Evolutionary conservation across 306 rosid species (phyloP), one percentile per base, ranked within the genome.

Genomic region (Acacia melanoxylon): DNA sequence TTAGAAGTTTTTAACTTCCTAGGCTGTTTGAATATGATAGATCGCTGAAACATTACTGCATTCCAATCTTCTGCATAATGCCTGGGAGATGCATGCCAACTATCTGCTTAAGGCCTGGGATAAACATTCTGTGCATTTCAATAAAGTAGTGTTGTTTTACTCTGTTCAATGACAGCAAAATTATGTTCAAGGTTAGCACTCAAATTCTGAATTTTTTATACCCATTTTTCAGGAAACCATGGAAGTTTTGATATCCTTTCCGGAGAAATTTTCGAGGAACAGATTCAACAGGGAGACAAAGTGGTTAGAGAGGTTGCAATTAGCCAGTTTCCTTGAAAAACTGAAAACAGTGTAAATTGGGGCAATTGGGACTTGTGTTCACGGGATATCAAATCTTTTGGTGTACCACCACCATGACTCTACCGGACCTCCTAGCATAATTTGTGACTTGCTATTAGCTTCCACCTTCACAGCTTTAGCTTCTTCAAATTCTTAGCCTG

Each of bases 401-500:
- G 56, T 49, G n/a, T 3, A 15, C 56, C n/a, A 0, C n/a, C 56
- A 16, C n/a, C 56, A 15, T 49, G 56, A 49, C n/a, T 16, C n/a
- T 3, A 16, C 7, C 8, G 0, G 51, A 49, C 56, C 56, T 49
- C 8, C 56, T 49, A 15, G 56, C n/a, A 49, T 49, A 15, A 49
- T 49, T 49, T 49, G 19, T 49, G 56, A 49, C n/a, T 49, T 1
- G 96, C 92, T 6, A 95, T 81, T 83, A 67, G 8, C 77, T 85
- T 92, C 19, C 98, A 92, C 90, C 99, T 91, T 29, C 79, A 87
- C 74, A 95, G 49, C 96, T 93, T 86, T 69, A 95, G 75, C 81
- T 65, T 93, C 91, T 86, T 85, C 78, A 95, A 69, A 68, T 93
- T 95, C 89, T 62, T 88, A 4, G 96, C 96, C 80, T 90, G 89